Evolutionary conservation across 805 yeast genomes (phyloP).

Genomic region (Kazachstania martiniae): DNA sequence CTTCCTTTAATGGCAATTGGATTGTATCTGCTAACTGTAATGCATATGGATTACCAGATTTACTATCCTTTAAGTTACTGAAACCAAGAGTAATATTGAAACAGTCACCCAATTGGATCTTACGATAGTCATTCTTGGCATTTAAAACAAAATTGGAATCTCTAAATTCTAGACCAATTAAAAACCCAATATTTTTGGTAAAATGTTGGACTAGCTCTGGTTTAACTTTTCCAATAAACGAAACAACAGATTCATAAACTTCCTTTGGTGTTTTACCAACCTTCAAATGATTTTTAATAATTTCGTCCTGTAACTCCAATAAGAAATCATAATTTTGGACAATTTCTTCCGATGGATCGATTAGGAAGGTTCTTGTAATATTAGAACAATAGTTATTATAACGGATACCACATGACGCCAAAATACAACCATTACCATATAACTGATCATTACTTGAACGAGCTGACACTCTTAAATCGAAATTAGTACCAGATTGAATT

Average conservation of each 20-base stretch:
- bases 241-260: constrained; percentile 54
- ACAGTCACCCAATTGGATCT: constrained; percentile 59
- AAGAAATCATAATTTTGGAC: constrained; percentile 72
- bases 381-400: constrained; percentile 85
- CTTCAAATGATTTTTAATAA: constrained; percentile 44
- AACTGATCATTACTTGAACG: constrained; percentile 55
- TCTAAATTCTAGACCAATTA: constrained; percentile 82
- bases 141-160: constrained; percentile 68
- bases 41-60: constrained; percentile 51
- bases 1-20: constrained; percentile 41
- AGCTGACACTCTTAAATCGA: constrained; percentile 77
- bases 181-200: constrained; percentile 76
- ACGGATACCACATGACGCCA: constrained; percentile 76
- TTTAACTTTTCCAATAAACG: constrained; percentile 45
- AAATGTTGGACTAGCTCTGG: constrained; percentile 58
- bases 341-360: constrained; percentile 76
- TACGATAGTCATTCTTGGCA: constrained; percentile 53
- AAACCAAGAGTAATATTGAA: constrained; percentile 73
- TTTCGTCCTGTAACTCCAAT: constrained; percentile 54
- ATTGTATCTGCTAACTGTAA: constrained; percentile 74
- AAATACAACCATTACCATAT: constrained; percentile 64
- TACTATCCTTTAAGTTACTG: constrained; percentile 42
- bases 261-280: constrained; percentile 60
- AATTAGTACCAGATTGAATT: constrained; percentile 77
- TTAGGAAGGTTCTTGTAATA: constrained; percentile 76